Evolutionary conservation across 163 green algal species (phyloP), one percentile per base, ranked within the genome.

Genomic region (Volvox carteri): DNA sequence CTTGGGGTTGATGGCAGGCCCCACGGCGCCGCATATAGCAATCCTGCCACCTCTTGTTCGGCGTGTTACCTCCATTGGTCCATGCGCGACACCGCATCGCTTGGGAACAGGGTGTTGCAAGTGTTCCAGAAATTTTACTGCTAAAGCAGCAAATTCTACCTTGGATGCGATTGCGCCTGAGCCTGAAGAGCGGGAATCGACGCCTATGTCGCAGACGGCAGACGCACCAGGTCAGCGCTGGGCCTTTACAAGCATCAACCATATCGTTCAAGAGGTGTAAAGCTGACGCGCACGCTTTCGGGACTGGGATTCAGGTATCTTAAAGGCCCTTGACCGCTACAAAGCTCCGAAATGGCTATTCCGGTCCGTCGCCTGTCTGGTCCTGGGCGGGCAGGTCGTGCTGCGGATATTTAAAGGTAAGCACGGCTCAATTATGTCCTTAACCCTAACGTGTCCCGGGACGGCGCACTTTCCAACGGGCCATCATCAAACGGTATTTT

Each of bases 321-420:
- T 95, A 25, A 75, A 91, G 23, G 41, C 50, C 39, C 67, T 95
- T 21, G 84, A 93, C 19, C 68, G 65, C 8, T 81, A 91, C 18
- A 91, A 95, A 70, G 93, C 96, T 4, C 96, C 97, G 33, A 96
- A 96, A 86, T 98, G 93, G 92, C 76, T 98, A 42, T 98, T 97
- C 92, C 90, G 97, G 0, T 95, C 94, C 3, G 74, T 98, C 25
- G 95, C 96, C 12, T 97, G 96, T 30, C 42, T 98, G 7, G 89
- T 98, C 0, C 91, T 99, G 33, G 95, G 92, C 0, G 97, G 96
- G 0, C 95, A 99, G 86, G 96, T 97, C 9, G 60, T 98, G 19
- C 62, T 94, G 25, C 92, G 98, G 46, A 98, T 99, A 25, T 89
- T 96, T 75, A 91, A 95, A 91, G 97, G 93, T 97, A 41, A 73